Evolutionary conservation across 78 protist genomes (phyloP).

Genomic region (Dictyostelium purpureum): DNA sequence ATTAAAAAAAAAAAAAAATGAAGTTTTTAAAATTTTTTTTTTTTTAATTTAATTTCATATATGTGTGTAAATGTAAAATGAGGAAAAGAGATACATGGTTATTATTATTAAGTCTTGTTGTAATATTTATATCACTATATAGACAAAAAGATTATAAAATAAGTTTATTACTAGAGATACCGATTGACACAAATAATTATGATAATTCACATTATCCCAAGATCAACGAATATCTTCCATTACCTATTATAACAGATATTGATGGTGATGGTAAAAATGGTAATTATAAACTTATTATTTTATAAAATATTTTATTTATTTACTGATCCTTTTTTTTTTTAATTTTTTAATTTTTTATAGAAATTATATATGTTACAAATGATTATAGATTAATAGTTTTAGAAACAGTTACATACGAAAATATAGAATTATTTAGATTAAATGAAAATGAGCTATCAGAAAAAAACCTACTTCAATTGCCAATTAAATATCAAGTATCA

Average conservation of each 20-base stretch:
- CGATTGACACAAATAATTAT: slow-evolving; percentile 61
- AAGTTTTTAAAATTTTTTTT: background rate
- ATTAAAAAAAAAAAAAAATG: background rate
- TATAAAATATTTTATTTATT: background rate
- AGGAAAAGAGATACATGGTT: slow-evolving; percentile 58
- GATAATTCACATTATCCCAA: slow-evolving; percentile 77
- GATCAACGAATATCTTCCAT: slow-evolving; percentile 44
- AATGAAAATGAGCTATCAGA: background rate
- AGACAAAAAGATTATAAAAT: slow-evolving; percentile 9
- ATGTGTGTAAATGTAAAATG: background rate
- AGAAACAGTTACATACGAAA: background rate
- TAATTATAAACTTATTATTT: background rate
- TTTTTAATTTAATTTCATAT: background rate
- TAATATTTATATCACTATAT: slow-evolving; percentile 37
- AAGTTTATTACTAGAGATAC: slow-evolving; percentile 8
- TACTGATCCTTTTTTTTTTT: background rate
- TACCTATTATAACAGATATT: slow-evolving; percentile 71
- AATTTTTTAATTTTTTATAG: background rate
- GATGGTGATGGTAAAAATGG: slow-evolving; percentile 81
- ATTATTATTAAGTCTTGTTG: slow-evolving; percentile 19
- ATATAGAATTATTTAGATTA: background rate
- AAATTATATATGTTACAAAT: slow-evolving; percentile 57
- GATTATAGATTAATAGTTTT: slow-evolving; percentile 57
- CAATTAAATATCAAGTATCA: slow-evolving; percentile 34
- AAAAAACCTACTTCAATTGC: background rate